Percentiles rank a stretch among this genome's conserved stretches.
Evolutionary conservation across 768 basidiomycete genomes (phyloP).

Genomic region (Mycena galericulata): DNA sequence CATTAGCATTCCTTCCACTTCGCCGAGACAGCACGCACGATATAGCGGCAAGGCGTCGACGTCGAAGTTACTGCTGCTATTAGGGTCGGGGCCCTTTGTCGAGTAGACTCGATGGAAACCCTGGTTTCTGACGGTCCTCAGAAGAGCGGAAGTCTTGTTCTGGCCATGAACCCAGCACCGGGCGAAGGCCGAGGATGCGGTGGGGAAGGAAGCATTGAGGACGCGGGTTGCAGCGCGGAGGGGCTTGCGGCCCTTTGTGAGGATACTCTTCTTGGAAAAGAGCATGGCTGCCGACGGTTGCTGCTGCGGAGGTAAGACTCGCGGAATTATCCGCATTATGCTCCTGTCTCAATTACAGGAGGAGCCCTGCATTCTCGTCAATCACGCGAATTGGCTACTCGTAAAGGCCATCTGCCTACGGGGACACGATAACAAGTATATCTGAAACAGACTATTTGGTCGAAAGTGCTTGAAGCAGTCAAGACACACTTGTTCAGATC

Average conservation of each 20-base stretch:
- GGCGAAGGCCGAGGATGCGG: constrained; percentile 61
- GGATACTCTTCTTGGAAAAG: constrained; percentile 63
- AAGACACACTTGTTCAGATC: no score
- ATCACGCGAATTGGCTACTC: no score
- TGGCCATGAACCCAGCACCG: constrained; percentile 66
- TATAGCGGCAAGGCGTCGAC: constrained; percentile 58
- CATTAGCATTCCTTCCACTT: neutral
- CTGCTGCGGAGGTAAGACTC: no score
- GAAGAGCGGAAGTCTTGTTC: constrained; percentile 62
- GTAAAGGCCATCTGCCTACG: no score
- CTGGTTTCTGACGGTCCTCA: constrained; percentile 45
- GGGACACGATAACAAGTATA: no score
- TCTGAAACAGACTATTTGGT: no score
- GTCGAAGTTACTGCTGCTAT: neutral
- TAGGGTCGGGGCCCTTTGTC: constrained; percentile 32
- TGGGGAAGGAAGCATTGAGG: constrained; percentile 60
- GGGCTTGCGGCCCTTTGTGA: constrained; percentile 65
- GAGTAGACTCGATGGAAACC: constrained; percentile 29
- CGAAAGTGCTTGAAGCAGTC: no score
- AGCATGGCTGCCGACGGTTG: no score
- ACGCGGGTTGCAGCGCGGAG: constrained; percentile 69
- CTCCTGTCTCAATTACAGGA: no score
- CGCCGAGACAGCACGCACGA: constrained; percentile 49
- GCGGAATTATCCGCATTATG: no score
- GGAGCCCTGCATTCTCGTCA: no score